Percentiles rank a stretch among this genome's conserved stretches.
phyloP scores from a whole-genome alignment of 1,139 yeast species.

The Saccharomycopsis hybrid region DNA sequence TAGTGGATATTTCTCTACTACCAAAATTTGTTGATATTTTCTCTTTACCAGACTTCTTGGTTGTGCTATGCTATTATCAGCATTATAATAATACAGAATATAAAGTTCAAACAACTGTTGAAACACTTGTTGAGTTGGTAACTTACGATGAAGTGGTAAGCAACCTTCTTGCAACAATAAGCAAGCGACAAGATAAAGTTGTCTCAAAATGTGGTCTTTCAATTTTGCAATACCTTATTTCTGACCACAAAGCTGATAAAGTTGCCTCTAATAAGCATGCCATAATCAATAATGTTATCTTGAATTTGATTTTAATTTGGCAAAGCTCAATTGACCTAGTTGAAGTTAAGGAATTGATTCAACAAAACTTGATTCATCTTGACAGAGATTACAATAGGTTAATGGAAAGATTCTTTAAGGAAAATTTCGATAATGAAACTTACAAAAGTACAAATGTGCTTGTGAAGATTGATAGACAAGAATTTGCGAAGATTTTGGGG shows the following conservation, averaged over 20 bases:
- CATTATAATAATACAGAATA: background rate
- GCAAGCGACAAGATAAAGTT: too few relatives aligned
- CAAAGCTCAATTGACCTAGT: too few relatives aligned
- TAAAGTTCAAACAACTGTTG: background rate
- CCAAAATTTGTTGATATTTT: constrained; percentile 7
- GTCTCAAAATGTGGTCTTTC: too few relatives aligned
- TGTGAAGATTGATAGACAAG: constrained; percentile 1
- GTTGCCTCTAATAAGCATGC: constrained; percentile 1
- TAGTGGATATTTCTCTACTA: constrained; percentile 3
- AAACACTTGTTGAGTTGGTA: constrained; percentile 4
- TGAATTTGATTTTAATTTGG: constrained; percentile 8
- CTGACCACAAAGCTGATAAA: background rate
- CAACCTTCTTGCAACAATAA: background rate
- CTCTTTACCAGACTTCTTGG: constrained; percentile 7
- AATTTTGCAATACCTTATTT: background rate
- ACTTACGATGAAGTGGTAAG: constrained; percentile 13
- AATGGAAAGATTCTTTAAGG: constrained; percentile 5
- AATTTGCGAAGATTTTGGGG: constrained; percentile 5
- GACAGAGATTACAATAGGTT: too few relatives aligned
- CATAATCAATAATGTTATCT: background rate
- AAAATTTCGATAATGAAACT: constrained; percentile 7
- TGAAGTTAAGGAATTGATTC: too few relatives aligned
- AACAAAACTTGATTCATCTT: too few relatives aligned
- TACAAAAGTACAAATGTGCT: constrained; percentile 6
- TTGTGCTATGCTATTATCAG: constrained; percentile 6